phyloP scores from a whole-genome alignment of 2,329 filamentous ascomycete genomes.

The Fusarium cyanostomum region DNA sequence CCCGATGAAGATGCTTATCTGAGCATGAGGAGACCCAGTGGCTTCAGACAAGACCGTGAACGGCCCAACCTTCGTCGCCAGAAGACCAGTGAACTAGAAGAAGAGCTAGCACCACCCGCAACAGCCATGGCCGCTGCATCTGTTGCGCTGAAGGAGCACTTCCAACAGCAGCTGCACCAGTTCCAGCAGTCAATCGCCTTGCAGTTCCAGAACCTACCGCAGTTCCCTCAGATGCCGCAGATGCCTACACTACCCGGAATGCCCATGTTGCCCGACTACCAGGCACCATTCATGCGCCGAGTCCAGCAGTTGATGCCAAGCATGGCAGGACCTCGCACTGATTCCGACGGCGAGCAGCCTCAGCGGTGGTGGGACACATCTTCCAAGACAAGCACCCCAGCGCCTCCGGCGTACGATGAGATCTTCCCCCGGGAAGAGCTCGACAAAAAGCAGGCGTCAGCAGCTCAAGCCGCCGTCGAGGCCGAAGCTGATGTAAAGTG shows the following conservation, averaged over 20 bases:
- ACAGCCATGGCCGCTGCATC: conserved; percentile 73
- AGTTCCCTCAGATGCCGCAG: conserved; percentile 69
- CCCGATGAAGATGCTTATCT: conserved; percentile 50
- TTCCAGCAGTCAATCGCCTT: conserved; percentile 76
- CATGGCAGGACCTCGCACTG: conserved; percentile 62
- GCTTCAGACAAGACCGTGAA: conserved; percentile 44
- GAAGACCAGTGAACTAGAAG: conserved; percentile 47
- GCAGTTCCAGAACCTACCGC: conserved; percentile 67
- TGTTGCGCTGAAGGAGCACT: conserved; percentile 76
- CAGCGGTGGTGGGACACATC: conserved; percentile 73
- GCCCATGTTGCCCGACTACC: conserved; percentile 75
- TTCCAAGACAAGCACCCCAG: conserved; percentile 57
- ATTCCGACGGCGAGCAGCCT: conserved; percentile 52
- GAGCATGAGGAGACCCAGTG: conserved; percentile 49
- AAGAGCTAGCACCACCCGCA: conserved; percentile 61
- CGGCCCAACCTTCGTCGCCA: conserved; percentile 50
- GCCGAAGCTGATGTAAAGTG: conserved; percentile 68
- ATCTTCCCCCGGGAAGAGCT: conserved; percentile 70
- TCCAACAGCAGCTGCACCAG: conserved; percentile 78
- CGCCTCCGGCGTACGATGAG: conserved; percentile 81
- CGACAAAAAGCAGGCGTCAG: conserved; percentile 67
- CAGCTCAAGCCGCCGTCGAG: conserved; percentile 66
- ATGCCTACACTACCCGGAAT: conserved; percentile 65
- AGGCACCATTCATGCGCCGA: conserved; percentile 75
- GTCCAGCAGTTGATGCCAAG: conserved; percentile 79